A percentile compares a stretch with the other conserved stretches of the same genome.
These are phyloP conservation scores for Chaetomiaceae sp. DNA, from an alignment of 2,329 filamentous ascomycete genomes.

Conservation along the genomic window DNA sequence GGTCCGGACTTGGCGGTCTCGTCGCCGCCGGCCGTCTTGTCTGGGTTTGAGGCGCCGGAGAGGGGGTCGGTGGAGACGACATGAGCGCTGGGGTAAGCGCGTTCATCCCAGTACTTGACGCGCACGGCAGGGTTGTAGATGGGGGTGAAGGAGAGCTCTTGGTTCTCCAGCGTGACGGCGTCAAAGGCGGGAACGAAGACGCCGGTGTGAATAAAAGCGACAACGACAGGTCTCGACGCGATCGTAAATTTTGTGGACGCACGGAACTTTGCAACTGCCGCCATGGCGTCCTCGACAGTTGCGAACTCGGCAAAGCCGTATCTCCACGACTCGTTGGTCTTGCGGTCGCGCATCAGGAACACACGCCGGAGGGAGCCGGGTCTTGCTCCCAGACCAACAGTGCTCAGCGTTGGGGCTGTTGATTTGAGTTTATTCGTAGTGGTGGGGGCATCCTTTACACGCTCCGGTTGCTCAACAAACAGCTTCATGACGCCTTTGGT, in stretches of 20 bases:
- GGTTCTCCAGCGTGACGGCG: constrained; percentile 48
- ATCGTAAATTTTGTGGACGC: constrained; percentile 74
- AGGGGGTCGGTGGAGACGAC: constrained; percentile 51
- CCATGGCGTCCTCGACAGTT: constrained; percentile 68
- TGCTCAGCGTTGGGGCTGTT: constrained; percentile 51
- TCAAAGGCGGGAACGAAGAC: constrained; percentile 74
- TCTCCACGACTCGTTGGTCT: constrained; percentile 66
- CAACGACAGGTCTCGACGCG: constrained; percentile 63
- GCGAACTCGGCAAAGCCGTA: constrained; percentile 84
- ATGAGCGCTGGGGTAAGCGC: constrained; percentile 64
- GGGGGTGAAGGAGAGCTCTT: constrained; percentile 63
- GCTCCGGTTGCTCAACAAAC: constrained; percentile 55
- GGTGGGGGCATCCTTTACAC: constrained; percentile 40
- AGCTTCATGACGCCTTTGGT: constrained; percentile 70
- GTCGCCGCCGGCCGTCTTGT: constrained; percentile 35
- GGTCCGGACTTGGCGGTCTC: constrained; percentile 25
- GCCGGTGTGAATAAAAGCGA: constrained; percentile 76
- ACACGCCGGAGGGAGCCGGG: constrained; percentile 72
- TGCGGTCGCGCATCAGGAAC: constrained; percentile 68
- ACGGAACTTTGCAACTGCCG: constrained; percentile 66
- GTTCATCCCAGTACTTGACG: constrained; percentile 72
- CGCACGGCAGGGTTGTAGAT: constrained; percentile 62
- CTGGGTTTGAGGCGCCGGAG: constrained; percentile 31
- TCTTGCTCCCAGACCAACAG: constrained; percentile 62
- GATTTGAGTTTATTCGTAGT: constrained; percentile 52